Base-by-base conservation (phyloP, 352 stramenopile species). In the Globisporangium rhizosaccharum region DNA sequence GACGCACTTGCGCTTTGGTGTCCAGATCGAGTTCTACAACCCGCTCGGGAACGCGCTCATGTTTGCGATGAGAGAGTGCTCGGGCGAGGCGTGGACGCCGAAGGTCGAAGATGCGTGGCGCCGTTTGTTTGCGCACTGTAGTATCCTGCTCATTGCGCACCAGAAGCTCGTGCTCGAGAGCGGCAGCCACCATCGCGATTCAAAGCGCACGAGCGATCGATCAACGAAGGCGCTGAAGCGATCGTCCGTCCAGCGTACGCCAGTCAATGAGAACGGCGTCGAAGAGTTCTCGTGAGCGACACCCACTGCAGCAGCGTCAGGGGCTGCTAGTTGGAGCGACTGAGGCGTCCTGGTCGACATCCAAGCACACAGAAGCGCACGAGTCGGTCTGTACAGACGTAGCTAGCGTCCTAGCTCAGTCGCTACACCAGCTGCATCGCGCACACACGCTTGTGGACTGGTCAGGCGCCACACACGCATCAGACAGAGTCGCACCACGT, bases 11-110 rank as follows among this genome's bases (percentile, higher is more conserved):
- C 90, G 75, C 57, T 76, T 83, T 50, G 89, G 94, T 33, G 90
- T 97, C 23, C 67, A 96, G 25, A 60, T 87, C 53, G 82, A 96
- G 46, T 75, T 87, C 51, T 97, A 96, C 79, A 95, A 97, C 51
- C 72, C 85, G 23, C 70, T 97, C 14, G 88, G 95, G 4, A 85
- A 91, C 55, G 87, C 85, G 18, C 78, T 97, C 18, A 72, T 97
- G 42, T 65, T 69, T 37, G 80, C 84, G 6, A 94, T 97, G 75
- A 78, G 77, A 33, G 65, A 73, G 54, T 72, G 59, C 8, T 76
- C 72, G 3, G 65, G 69, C 10, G 51, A 62, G 14, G 47, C 69
- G 8, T 80, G 75, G 72, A 71, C 75, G 50, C 53, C 63, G 20
- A 57, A 77, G 30, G 56, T 76, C 5, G 75, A 79, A n/a, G 57